Evolutionary conservation across 306 rosid genomes (phyloP).

Genomic region (Trifolium pratense): DNA sequence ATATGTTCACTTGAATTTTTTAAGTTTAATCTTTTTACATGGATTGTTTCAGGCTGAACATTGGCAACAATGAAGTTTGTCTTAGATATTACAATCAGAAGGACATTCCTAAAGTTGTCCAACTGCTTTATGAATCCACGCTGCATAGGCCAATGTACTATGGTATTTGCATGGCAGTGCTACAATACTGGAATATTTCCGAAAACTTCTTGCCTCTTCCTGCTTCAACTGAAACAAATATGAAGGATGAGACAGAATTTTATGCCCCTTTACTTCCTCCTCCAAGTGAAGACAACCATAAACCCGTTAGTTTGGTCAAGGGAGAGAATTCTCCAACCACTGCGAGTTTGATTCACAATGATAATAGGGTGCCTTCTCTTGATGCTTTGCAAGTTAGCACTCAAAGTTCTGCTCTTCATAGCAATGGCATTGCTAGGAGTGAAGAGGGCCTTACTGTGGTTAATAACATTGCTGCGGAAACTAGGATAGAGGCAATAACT

Average conservation of each 20-base stretch:
- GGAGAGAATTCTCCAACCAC: constrained; percentile 35
- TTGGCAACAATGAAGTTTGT: constrained; percentile 53
- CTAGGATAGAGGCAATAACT: constrained; percentile 37
- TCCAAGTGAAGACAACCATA: constrained; percentile 40
- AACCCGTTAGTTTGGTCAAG: constrained; percentile 42
- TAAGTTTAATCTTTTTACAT: constrained; percentile 38
- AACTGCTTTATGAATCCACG: constrained; percentile 61
- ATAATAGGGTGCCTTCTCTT: constrained; percentile 45
- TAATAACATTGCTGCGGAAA: constrained; percentile 49
- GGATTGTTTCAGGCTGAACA: constrained; percentile 70
- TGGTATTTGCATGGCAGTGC: constrained; percentile 65
- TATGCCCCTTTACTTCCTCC: constrained; percentile 40
- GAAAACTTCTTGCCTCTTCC: constrained; percentile 55
- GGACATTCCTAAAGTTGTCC: constrained; percentile 76
- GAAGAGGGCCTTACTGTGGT: constrained; percentile 39
- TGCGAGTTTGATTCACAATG: constrained; percentile 39
- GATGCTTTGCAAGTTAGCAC: constrained; percentile 39
- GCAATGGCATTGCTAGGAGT: constrained; percentile 37
- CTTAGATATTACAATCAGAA: constrained; percentile 77
- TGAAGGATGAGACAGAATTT: constrained; percentile 42
- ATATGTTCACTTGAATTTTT: constrained; percentile 26
- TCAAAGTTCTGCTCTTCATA: constrained; percentile 42
- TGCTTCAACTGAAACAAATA: constrained; percentile 43
- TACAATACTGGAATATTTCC: constrained; percentile 74
- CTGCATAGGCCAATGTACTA: constrained; percentile 61